Evolutionary conservation across 2,329 filamentous ascomycete species (phyloP), one percentile per base, ranked within the genome.

Genomic region (Phaeoacremonium minimum): DNA sequence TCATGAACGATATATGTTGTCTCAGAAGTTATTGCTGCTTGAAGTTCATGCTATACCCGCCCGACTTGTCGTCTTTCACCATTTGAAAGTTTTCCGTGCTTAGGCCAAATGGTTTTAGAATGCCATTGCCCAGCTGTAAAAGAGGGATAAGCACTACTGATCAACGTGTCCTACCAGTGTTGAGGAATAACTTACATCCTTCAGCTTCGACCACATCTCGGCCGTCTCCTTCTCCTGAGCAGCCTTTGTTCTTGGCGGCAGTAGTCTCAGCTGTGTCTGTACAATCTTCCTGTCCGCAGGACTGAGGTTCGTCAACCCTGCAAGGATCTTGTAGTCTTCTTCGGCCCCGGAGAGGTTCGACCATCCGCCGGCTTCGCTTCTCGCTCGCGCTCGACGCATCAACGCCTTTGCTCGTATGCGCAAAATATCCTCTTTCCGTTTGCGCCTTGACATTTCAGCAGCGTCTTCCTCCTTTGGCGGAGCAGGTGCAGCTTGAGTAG

Each of bases 151-250:
- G 33, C 32, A 36, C 20, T 32, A 14, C 34, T 20, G 12, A 17
- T 18, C 7, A 18, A 31, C 7, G 15, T 19, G 4, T 20, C 7
- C 20, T 20, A 15, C 22, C 3, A 26, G 8, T 33, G 12, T 16
- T 14, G 7, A 32, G 14, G 16, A 14, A 15, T 14, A 34, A 69
- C 75, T 65, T 46, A 80, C 77, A 49, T 84, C 81, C 57, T 95
- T 96, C 50, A 98, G 64, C 66, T 97, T 96, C 14, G 85, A 87
- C 89, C 95, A 95, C 89, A 97, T 96, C 64, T 98, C 91, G 4
- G 77, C 83, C 76, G 93, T 87, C 63, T 98, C 93, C 48, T 75
- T 76, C 53, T 95, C 84, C 63, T 89, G 87, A 2, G 90, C 89
- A 14, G 75, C 76, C 46, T 91, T 86, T 33, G 88, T 75, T 43